phyloP scores from a whole-genome alignment of 352 stramenopile species.

The Pythium volutum region DNA sequence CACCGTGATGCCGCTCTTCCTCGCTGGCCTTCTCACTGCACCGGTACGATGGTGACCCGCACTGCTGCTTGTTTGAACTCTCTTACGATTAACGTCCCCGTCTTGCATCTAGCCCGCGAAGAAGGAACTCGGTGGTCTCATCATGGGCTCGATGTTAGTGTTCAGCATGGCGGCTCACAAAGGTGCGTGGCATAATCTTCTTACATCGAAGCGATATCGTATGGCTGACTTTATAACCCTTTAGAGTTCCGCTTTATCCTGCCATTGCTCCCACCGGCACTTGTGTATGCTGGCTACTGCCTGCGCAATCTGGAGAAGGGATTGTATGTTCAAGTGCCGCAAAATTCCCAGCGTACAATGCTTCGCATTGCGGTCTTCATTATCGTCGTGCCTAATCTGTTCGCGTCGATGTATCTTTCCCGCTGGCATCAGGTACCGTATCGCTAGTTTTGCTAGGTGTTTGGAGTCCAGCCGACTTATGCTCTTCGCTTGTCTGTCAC shows the following conservation, averaged over 20 bases:
- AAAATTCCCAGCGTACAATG: constrained; percentile 55
- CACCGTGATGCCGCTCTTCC: constrained; percentile 42
- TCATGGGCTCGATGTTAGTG: constrained; percentile 70
- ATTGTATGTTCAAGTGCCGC: constrained; percentile 50
- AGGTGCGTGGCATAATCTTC: constrained; percentile 32
- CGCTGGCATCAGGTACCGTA: constrained; percentile 45
- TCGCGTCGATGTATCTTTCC: constrained; percentile 67
- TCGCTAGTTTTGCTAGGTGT: neutral
- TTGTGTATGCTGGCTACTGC: constrained; percentile 78
- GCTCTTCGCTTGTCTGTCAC: neutral
- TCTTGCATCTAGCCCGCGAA: constrained; percentile 35
- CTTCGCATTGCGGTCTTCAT: constrained; percentile 43
- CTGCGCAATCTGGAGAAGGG: constrained; percentile 66
- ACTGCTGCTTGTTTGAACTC: neutral
- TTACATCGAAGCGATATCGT: neutral
- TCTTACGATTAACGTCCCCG: neutral
- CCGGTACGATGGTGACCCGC: constrained; percentile 32
- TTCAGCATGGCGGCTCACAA: constrained; percentile 83
- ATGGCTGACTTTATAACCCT: neutral
- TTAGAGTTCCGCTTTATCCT: constrained; percentile 86
- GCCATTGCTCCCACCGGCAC: constrained; percentile 61
- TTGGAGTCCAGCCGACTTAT: too few relatives aligned
- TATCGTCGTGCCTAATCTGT: constrained; percentile 62
- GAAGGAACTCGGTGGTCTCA: constrained; percentile 60
- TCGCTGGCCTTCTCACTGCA: constrained; percentile 53